Evolutionary conservation across 441 rosid species (phyloP).

Genomic region (Populus hybrid): DNA sequence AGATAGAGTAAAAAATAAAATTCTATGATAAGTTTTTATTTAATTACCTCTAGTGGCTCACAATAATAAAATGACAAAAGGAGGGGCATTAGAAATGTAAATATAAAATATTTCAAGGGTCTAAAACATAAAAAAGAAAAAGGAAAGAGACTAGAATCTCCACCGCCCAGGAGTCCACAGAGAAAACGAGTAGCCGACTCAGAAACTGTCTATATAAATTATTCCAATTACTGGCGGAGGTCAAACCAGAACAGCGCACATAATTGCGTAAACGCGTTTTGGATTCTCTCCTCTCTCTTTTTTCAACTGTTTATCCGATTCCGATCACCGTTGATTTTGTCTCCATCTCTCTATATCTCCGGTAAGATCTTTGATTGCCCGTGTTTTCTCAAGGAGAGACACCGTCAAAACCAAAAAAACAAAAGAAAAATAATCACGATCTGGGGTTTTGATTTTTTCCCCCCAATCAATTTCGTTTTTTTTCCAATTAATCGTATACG

Average conservation of each 20-base stretch:
- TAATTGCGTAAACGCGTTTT: neutral
- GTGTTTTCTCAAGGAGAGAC: slow-evolving; percentile 36
- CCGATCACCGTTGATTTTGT: neutral
- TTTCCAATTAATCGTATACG: neutral
- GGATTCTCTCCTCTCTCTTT: neutral
- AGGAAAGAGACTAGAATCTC: neutral
- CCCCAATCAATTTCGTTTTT: neutral
- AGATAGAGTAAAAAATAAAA: neutral
- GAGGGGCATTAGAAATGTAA: neutral
- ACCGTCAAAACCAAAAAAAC: slow-evolving; percentile 1
- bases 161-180: neutral
- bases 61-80: neutral
- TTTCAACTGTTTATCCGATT: neutral
- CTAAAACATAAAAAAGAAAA: neutral
- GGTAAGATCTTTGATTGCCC: slow-evolving; percentile 53
- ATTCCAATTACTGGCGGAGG: neutral
- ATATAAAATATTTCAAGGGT: neutral
- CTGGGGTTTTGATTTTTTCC: slow-evolving; percentile 33
- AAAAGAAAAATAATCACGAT: slow-evolving; percentile 10
- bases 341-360: slow-evolving; percentile 14
- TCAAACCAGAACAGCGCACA: neutral
- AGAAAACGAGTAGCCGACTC: neutral
- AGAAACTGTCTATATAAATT: neutral
- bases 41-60: neutral
- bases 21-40: too few relatives aligned